Percentiles rank a stretch among this genome's conserved stretches.
Conservation (phyloP, 257 asterid species). For the Leptodermis oblonga region DNA sequence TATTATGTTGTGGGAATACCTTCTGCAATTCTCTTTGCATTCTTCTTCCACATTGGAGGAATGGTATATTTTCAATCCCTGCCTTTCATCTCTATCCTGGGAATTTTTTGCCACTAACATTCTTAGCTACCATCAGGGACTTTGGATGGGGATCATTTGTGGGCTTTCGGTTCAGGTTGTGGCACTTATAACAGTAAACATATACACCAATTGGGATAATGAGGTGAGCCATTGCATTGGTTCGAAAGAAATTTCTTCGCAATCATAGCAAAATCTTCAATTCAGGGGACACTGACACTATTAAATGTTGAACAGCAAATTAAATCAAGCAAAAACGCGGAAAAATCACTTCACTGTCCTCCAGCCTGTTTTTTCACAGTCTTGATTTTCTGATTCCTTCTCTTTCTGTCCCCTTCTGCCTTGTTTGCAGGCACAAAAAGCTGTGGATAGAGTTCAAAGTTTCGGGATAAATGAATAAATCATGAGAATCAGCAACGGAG, state of each 20-base stretch:
- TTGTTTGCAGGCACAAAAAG: no score
- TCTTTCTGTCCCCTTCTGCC: no score
- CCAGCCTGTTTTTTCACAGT: no score
- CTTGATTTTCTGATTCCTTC: no score
- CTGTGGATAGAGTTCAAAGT: no score
- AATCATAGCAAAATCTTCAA: neutral
- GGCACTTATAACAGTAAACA: conserved; percentile 48
- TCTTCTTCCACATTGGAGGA: conserved; percentile 52
- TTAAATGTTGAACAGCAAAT: no score
- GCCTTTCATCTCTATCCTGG: neutral
- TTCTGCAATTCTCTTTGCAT: conserved; percentile 49
- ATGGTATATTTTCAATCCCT: conserved; percentile 26
- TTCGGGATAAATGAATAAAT: no score
- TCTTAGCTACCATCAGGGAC: conserved; percentile 35
- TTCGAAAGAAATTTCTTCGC: neutral
- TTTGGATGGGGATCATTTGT: conserved; percentile 71
- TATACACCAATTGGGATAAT: conserved; percentile 50
- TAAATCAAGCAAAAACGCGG: no score
- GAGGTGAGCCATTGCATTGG: conserved; percentile 37
- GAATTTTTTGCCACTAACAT: neutral
- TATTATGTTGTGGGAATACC: conserved; percentile 65
- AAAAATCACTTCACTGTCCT: no score
- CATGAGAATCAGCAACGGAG: no score
- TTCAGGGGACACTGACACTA: no score
- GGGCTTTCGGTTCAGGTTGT: conserved; percentile 52